Evolutionary conservation across 2,329 filamentous ascomycete species (phyloP).

Genomic region (Paraphaeosphaeria sporulosa): DNA sequence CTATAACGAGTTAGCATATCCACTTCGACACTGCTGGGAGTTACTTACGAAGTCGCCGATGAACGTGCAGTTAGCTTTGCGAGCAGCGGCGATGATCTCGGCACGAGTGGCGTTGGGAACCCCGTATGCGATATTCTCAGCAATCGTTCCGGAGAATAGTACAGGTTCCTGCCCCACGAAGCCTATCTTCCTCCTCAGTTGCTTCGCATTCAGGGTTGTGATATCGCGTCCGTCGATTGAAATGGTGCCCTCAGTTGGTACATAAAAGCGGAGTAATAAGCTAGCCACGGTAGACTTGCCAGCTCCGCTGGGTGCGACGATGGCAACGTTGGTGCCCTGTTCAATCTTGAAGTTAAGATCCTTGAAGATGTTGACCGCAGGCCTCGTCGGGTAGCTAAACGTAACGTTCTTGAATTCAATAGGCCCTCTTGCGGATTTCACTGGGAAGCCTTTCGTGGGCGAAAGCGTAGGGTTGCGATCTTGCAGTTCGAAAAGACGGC

Average conservation of each 20-base stretch:
- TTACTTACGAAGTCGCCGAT: conserved; percentile 83
- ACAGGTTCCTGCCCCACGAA: conserved; percentile 97
- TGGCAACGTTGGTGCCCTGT: conserved; percentile 91
- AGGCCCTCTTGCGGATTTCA: conserved; percentile 83
- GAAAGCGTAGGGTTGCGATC: conserved; percentile 86
- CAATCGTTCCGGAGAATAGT: conserved; percentile 83
- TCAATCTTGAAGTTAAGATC: conserved; percentile 89
- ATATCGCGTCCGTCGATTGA: conserved; percentile 87
- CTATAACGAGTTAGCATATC: conserved; percentile 45
- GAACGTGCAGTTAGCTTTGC: conserved; percentile 94
- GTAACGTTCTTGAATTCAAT: conserved; percentile 87
- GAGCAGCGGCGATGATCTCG: conserved; percentile 86
- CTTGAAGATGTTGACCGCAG: conserved; percentile 90
- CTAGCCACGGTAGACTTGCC: conserved; percentile 96
- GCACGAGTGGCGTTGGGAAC: conserved; percentile 77
- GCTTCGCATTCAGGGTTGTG: conserved; percentile 88
- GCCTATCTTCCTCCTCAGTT: conserved; percentile 88
- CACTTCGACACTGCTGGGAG: background rate
- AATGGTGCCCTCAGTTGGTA: conserved; percentile 78
- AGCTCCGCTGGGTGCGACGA: conserved; percentile 94
- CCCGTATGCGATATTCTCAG: conserved; percentile 92
- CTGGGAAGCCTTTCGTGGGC: conserved; percentile 81
- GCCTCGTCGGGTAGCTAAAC: conserved; percentile 93
- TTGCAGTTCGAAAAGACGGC: conserved; percentile 92
- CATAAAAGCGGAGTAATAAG: conserved; percentile 91